Percentiles rank a stretch among this genome's conserved stretches.
phyloP scores from a whole-genome alignment of 148 eudicot species.

The Dianthus caryophyllus region DNA sequence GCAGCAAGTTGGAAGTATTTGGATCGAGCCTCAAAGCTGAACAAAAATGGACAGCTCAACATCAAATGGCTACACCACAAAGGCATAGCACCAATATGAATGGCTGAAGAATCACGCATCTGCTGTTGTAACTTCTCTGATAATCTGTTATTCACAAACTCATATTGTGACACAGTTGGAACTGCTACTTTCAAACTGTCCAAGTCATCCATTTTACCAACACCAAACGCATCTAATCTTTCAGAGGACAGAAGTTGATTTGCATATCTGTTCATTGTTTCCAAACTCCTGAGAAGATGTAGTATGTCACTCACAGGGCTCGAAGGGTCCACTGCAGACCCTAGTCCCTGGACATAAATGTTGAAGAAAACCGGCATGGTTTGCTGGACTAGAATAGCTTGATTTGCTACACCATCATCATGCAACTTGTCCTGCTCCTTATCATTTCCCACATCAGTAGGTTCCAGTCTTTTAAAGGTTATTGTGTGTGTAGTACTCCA shows the following conservation, averaged over 20 bases:
- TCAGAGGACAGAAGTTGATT: constrained; percentile 58
- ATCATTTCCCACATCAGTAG: constrained; percentile 15
- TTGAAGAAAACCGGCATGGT: constrained; percentile 39
- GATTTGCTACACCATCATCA: constrained; percentile 22
- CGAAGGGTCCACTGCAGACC: constrained; percentile 41
- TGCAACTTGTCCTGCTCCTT: constrained; percentile 6
- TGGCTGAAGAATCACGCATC: constrained; percentile 69
- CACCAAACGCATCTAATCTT: constrained; percentile 49
- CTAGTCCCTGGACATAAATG: constrained; percentile 36
- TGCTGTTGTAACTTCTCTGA: constrained; percentile 92
- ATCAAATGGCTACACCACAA: constrained; percentile 82
- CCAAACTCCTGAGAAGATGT: constrained; percentile 63
- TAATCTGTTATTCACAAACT: constrained; percentile 69
- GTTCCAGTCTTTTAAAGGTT: constrained; percentile 44
- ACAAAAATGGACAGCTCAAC: constrained; percentile 65
- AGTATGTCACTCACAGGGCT: constrained; percentile 57
- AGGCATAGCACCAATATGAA: constrained; percentile 77
- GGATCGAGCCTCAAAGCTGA: constrained; percentile 76
- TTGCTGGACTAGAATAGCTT: constrained; percentile 23
- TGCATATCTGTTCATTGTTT: constrained; percentile 58
- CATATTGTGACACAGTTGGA: constrained; percentile 43
- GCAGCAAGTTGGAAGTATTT: constrained; percentile 77
- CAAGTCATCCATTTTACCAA: constrained; percentile 50
- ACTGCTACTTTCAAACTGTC: constrained; percentile 43
- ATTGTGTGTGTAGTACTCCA: constrained; percentile 61